phyloP scores from a whole-genome alignment of 108 stramenopile species.

The Aurantiochytrium sp. region DNA sequence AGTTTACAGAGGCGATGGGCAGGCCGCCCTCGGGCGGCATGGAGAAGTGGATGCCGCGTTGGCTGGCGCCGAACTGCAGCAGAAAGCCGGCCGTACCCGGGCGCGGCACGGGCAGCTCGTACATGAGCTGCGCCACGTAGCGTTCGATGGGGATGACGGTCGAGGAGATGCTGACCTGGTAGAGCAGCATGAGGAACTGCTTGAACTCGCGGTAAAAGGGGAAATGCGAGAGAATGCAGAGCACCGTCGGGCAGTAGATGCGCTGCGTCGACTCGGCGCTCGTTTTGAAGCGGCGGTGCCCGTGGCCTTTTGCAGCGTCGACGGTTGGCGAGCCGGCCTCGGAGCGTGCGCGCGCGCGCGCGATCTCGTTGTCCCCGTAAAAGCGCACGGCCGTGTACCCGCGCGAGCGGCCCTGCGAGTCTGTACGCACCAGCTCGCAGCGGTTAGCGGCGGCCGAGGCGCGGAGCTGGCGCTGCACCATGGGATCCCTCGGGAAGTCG shows the following conservation, averaged over 20 bases:
- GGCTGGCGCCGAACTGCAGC: neutral
- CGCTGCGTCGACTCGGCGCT: neutral
- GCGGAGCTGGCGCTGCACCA: neutral
- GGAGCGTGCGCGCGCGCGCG: neutral
- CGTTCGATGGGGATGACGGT: neutral
- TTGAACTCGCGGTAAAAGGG: constrained; percentile 30
- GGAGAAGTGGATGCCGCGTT: neutral
- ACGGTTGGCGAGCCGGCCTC: neutral
- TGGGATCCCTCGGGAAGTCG: neutral
- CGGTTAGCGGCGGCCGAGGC: neutral
- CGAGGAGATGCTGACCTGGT: neutral
- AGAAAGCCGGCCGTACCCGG: neutral
- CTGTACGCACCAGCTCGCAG: neutral
- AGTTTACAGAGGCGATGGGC: neutral
- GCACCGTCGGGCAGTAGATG: neutral
- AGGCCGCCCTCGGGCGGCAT: neutral
- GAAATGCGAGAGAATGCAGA: constrained; percentile 11
- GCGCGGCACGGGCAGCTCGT: constrained; percentile 11
- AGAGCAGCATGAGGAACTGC: constrained; percentile 12
- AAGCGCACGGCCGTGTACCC: neutral
- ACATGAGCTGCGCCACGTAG: constrained; percentile 14
- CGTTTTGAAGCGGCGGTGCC: neutral
- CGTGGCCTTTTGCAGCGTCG: neutral
- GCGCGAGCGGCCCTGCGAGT: neutral
- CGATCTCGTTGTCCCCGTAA: neutral